Percentiles rank a stretch among this genome's conserved stretches.
These are phyloP conservation scores for Coemansia reversa DNA, from an alignment of 192 early-diverging fungal genomes.

Conservation along the genomic window DNA sequence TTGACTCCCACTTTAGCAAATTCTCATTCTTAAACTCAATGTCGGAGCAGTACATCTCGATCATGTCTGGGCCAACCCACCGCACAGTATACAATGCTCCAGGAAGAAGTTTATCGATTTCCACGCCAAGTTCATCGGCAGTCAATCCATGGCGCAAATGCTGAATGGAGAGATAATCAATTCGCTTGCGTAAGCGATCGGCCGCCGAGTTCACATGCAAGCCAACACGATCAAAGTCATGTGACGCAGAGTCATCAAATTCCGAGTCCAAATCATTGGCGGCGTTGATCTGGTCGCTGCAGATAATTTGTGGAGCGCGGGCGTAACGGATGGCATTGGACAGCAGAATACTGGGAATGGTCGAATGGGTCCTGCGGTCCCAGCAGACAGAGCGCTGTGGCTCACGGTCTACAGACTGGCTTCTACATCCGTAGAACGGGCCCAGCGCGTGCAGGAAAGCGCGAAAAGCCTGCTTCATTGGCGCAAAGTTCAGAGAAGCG, in stretches of 20 bases:
- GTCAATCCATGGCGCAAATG: conserved; percentile 43
- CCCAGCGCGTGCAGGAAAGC: conserved; percentile 73
- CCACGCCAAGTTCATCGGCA: conserved; percentile 34
- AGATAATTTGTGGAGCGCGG: conserved; percentile 32
- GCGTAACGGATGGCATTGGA: conserved; percentile 35
- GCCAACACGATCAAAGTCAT: conserved; percentile 18
- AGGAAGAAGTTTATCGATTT: conserved; percentile 24
- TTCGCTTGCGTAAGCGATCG: conserved; percentile 29
- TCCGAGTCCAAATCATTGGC: conserved; percentile 17
- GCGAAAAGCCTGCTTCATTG: conserved; percentile 65
- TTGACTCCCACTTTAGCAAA: conserved; percentile 36
- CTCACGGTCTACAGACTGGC: conserved; percentile 79
- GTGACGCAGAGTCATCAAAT: conserved; percentile 33
- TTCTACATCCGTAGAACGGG: conserved; percentile 68
- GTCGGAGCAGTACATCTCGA: conserved; percentile 41
- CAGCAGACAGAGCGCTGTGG: conserved; percentile 68
- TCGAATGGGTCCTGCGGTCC: conserved; percentile 28
- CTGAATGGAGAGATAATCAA: conserved; percentile 35
- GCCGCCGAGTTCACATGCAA: conserved; percentile 5
- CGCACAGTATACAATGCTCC: conserved; percentile 16
- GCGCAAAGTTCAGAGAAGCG: conserved; percentile 62
- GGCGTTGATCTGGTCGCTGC: conserved; percentile 31
- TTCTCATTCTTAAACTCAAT: conserved; percentile 17
- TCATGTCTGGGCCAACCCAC: conserved; percentile 36
- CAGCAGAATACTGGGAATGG: conserved; percentile 40